Percentiles rank a stretch among this genome's conserved stretches.
phyloP scores from a whole-genome alignment of 495 filamentous ascomycete genomes.

The Chaetomium fimeti region DNA sequence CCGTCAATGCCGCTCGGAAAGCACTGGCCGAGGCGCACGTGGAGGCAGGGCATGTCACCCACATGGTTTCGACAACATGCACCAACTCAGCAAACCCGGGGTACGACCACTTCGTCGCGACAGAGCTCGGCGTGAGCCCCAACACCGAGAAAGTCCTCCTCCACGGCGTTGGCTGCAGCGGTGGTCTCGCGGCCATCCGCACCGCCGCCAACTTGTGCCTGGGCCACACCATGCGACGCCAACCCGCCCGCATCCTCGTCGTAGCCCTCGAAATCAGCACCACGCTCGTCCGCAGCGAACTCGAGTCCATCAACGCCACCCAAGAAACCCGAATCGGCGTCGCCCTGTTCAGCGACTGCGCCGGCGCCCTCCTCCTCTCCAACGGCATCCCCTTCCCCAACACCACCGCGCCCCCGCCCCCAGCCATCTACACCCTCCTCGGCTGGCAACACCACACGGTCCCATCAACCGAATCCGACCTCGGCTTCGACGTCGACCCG shows the following conservation, averaged over 20 bases:
- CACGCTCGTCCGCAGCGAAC: constrained; percentile 56
- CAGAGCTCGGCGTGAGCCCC: constrained; percentile 50
- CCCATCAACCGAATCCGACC: constrained; percentile 54
- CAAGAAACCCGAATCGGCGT: constrained; percentile 58
- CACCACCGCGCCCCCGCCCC: constrained; percentile 55
- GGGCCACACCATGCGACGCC: constrained; percentile 51
- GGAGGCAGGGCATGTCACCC: constrained; percentile 54
- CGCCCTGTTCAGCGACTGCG: constrained; percentile 64
- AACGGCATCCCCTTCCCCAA: constrained; percentile 54
- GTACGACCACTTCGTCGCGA: constrained; percentile 62
- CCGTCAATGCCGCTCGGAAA: constrained; percentile 56
- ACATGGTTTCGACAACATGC: constrained; percentile 64
- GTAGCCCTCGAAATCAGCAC: constrained; percentile 62
- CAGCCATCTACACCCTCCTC: constrained; percentile 55
- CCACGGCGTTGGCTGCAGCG: constrained; percentile 64
- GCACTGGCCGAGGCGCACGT: constrained; percentile 57
- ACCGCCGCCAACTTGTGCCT: constrained; percentile 61
- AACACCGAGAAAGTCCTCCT: constrained; percentile 58
- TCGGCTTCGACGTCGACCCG: constrained; percentile 61
- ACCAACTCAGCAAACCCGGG: constrained; percentile 69
- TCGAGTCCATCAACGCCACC: constrained; percentile 53
- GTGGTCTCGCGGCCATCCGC: constrained; percentile 61
- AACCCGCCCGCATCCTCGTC: constrained; percentile 56
- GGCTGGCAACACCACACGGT: constrained; percentile 58
- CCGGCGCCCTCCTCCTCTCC: constrained; percentile 56